These are phyloP conservation scores for Hippophae rhamnoides DNA, from an alignment of 306 rosid genomes.

Conservation along the genomic window DNA sequence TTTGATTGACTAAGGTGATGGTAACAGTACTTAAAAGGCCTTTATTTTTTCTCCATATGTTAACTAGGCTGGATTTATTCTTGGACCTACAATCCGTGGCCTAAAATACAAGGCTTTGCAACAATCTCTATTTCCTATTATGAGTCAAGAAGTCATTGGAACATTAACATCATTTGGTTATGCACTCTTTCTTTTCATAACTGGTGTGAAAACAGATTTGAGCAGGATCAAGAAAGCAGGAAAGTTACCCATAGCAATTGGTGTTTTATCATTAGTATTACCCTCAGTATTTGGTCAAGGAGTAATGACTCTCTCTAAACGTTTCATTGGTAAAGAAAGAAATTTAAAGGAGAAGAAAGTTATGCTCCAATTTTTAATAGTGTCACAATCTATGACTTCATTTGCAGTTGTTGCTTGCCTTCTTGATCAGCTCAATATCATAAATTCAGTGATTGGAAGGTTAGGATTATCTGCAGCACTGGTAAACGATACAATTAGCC, in stretches of 20 bases:
- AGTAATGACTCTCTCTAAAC: not conserved
- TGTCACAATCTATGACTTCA: conserved; percentile 24
- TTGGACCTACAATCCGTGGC: conserved; percentile 10
- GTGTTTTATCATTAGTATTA: conserved; percentile 21
- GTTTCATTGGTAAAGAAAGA: too few species aligned
- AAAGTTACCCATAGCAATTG: conserved; percentile 25
- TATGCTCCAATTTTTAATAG: conserved; percentile 2
- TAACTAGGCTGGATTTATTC: conserved; percentile 19
- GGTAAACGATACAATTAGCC: conserved; percentile 32
- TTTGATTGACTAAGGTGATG: too few species aligned
- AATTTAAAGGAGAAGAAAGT: too few species aligned
- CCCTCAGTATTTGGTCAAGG: conserved; percentile 28
- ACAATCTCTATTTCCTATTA: conserved; percentile 21
- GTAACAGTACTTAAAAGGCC: too few species aligned
- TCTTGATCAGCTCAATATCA: conserved; percentile 42
- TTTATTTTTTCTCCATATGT: too few species aligned
- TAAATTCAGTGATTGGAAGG: conserved; percentile 58
- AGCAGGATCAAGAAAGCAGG: conserved; percentile 28
- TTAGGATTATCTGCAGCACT: conserved; percentile 42
- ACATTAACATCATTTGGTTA: conserved; percentile 39
- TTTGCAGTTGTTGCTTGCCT: conserved; percentile 38
- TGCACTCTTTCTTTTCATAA: conserved; percentile 45
- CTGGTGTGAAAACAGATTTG: conserved; percentile 59
- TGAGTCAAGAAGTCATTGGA: conserved; percentile 40
- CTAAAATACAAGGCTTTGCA: not conserved